Evolutionary conservation across 75 land plant species (phyloP), one percentile per base, ranked within the genome.

Genomic region (Cryptomeria japonica): DNA sequence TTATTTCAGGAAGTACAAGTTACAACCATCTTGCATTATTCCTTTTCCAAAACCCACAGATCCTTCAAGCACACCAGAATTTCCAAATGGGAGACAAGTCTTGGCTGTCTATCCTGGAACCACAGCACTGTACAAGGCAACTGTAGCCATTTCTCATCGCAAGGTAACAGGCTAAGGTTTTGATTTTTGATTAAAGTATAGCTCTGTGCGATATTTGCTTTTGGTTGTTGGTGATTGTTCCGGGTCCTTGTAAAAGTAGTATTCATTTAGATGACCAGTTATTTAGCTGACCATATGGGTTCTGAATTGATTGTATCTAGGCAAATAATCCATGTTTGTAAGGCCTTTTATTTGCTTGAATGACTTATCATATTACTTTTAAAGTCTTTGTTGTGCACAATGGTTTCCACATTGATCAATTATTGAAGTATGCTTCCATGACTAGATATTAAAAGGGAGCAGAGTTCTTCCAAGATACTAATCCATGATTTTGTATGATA

Each of bases 101-200:
- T 91, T 98, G 88, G 99, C 99, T 19, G 97, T 98, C 42, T 98
- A 98, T 89, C 99, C 99, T 86, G 95, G 94, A 39, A 98, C 99
- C 51, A 98, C 99, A 42, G 96, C 99, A 80, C 89, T 98, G 80
- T 98, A 98, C 85, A 98, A 95, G 86, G 99, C 99, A 72, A 92
- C 96, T 86, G 99, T 98, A 31, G 97, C 93, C n/a, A 91, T 88
- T 80, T 79, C 90, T 9, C 94, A 92, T 79, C 95, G 99, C 70
- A 98, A 98, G 97, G 99, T 97, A 89, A 75, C n/a, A 53, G 3
- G 22, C 32, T 46, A 82, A 44, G 84, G 32, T 82, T 82, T 82
- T 46, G 53, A 44, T 82, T 46, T 82, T 34, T 31, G 46, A n/a
- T 11, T 46, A 22, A 79, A 79, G 82, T 11, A 32, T 16, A 3